phyloP scores from a whole-genome alignment of 2,329 filamentous ascomycete species.

The Ascochyta koolunga region DNA sequence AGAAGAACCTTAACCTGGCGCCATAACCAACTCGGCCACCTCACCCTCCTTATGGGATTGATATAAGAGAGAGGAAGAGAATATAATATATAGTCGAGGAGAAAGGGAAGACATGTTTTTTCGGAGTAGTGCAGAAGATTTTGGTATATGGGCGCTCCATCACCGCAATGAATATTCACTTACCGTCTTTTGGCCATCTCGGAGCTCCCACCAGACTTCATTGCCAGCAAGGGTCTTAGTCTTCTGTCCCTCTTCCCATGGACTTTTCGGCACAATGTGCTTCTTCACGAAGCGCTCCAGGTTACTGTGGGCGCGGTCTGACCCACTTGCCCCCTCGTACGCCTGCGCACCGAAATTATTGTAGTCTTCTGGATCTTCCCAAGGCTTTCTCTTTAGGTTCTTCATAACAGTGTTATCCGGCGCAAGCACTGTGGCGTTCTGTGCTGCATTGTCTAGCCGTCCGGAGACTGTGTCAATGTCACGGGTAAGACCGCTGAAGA shows the following conservation, averaged over 20 bases:
- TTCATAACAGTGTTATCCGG: slow-evolving; percentile 85
- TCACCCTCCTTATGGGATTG: slow-evolving; percentile 18
- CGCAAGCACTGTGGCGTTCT: slow-evolving; percentile 84
- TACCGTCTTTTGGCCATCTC: slow-evolving; percentile 70
- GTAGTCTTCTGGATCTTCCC: slow-evolving; percentile 80
- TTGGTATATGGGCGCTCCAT: neutral
- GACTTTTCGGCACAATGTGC: slow-evolving; percentile 76
- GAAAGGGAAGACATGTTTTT: too few relatives aligned
- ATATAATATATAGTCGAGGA: neutral
- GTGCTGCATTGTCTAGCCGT: slow-evolving; percentile 69
- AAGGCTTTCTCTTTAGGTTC: slow-evolving; percentile 80
- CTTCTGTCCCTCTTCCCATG: slow-evolving; percentile 74
- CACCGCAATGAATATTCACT: slow-evolving; percentile 38
- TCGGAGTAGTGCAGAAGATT: neutral
- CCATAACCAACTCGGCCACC: slow-evolving; percentile 40
- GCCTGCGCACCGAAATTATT: slow-evolving; percentile 68
- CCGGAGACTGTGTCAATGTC: slow-evolving; percentile 72
- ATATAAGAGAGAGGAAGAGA: slow-evolving; percentile 2
- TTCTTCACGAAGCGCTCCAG: slow-evolving; percentile 81
- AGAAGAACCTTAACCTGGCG: slow-evolving; percentile 39
- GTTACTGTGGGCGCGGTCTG: slow-evolving; percentile 78
- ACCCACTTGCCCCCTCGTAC: slow-evolving; percentile 76
- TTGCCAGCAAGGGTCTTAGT: slow-evolving; percentile 70
- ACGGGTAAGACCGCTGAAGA: slow-evolving; percentile 82
- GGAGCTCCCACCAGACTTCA: slow-evolving; percentile 83